Evolutionary conservation across 805 yeast genomes (phyloP), one percentile per base, ranked within the genome.

Genomic region (Lachancea dasiensis): DNA sequence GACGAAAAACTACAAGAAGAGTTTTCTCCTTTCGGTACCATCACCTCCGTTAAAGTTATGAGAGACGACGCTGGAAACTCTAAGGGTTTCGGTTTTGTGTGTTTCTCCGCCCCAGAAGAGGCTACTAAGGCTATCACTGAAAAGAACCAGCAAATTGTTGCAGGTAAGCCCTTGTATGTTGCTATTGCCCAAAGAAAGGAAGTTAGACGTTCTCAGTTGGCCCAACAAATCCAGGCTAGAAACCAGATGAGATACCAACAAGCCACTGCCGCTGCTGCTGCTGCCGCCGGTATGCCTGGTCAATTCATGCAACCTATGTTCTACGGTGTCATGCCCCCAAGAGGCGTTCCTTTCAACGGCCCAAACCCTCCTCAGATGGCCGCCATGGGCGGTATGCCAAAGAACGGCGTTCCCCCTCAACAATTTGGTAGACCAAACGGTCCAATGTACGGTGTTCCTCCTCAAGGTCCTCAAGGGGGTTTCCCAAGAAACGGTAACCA

Each of bases 171-270:
- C 58, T 75, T 92, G 63, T 92, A 90, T 66, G 98, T 92, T 69
- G 96, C 97, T 45, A 79, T 92, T 61, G 98, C 98, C 55, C 98
- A 92, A 78, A 85, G 95, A 69, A 90, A 86, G 73, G 98, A 90
- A 56, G 95, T 86, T 42, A 87, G 98, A 78, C 83, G 95, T 65
- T 77, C 86, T 56, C 97, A 92, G 74, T 75, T 92, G 65, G 90
- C 86, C 67, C 97, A 92, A 73, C 97, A 92, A 72, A 84, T 87
- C 63, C 95, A 85, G 68, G 97, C 96, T 52, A 86, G 96, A 75
- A 86, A 86, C 79, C 97, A 90, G 72, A 78, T 89, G 82, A 86
- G 97, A 77, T 76, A 87, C 77, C 97, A 90, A 75, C 95, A 87
- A 69, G 95, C 94, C 50, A 77, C 82, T 50, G 61, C 61, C 30